phyloP scores from a whole-genome alignment of 441 rosid species.

The Populus hybrid region DNA sequence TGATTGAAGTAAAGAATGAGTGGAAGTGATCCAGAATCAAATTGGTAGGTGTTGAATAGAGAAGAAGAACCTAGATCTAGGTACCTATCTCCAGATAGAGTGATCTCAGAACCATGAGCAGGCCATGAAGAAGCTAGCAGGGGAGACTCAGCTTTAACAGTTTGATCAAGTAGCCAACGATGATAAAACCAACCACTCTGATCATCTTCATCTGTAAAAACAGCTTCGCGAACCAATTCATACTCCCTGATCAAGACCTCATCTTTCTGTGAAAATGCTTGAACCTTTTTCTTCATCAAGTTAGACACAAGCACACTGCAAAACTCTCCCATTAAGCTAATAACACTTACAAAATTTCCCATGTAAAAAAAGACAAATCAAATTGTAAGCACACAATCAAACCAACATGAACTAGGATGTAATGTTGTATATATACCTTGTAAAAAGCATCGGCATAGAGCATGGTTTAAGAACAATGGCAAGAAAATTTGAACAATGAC shows the following conservation, averaged over 20 bases:
- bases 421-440: background rate
- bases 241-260: constrained; percentile 62
- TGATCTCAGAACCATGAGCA: constrained; percentile 54
- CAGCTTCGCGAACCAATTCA: constrained; percentile 65
- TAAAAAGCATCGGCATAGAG: background rate
- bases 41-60: constrained; percentile 29
- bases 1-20: constrained; percentile 73
- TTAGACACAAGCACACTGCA: constrained; percentile 76
- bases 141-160: constrained; percentile 62
- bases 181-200: constrained; percentile 99
- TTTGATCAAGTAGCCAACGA: constrained; percentile 92
- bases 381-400: background rate
- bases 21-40: constrained; percentile 53
- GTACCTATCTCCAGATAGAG: constrained; percentile 36
- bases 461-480: background rate
- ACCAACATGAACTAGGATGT: background rate
- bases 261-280: constrained; percentile 51
- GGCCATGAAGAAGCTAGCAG: constrained; percentile 84
- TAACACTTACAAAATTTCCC: background rate
- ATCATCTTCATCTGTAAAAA: constrained; percentile 85
- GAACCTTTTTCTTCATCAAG: constrained; percentile 48
- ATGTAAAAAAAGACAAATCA: constrained; percentile 1
- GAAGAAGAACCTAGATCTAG: constrained; percentile 27
- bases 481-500: background rate
- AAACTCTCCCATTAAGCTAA: constrained; percentile 16